phyloP scores from a whole-genome alignment of 768 basidiomycete genomes.

The Boletus rubropictus region DNA sequence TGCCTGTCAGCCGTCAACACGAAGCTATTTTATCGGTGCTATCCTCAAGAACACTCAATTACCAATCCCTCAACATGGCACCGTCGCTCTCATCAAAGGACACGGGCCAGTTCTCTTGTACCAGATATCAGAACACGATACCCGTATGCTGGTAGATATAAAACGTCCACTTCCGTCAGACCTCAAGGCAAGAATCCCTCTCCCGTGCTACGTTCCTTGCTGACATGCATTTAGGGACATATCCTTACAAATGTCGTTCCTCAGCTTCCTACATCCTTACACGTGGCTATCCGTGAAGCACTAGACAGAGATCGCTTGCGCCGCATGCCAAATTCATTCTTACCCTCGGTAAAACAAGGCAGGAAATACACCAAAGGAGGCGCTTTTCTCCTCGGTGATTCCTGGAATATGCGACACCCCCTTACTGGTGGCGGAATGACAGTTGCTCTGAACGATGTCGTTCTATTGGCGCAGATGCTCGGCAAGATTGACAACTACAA shows the following conservation, averaged over 20 bases:
- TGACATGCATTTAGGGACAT: constrained; percentile 41
- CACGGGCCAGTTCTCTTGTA: constrained; percentile 89
- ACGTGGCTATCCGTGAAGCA: constrained; percentile 56
- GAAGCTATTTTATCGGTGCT: constrained; percentile 80
- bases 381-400: constrained; percentile 83
- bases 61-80: constrained; percentile 75
- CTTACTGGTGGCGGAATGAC: constrained; percentile 99
- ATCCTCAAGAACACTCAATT: constrained; percentile 71
- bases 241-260: constrained; percentile 73
- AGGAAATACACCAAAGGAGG: constrained; percentile 50
- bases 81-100: constrained; percentile 74
- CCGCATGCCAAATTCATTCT: constrained; percentile 93
- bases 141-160: constrained; percentile 89
- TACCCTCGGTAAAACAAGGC: constrained; percentile 72
- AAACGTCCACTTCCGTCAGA: constrained; percentile 78
- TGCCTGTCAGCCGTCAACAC: constrained; percentile 46
- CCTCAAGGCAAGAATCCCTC: constrained; percentile 50
- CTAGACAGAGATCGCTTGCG: constrained; percentile 78
- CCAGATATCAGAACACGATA: constrained; percentile 84
- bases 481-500: constrained; percentile 36
- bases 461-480: constrained; percentile 62
- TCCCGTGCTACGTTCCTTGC: neutral
- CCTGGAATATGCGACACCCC: constrained; percentile 99
- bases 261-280: constrained; percentile 71
- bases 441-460: constrained; percentile 84